Base-by-base conservation (phyloP, 768 basidiomycete genomes). In the Boletus rex-veris region DNA sequence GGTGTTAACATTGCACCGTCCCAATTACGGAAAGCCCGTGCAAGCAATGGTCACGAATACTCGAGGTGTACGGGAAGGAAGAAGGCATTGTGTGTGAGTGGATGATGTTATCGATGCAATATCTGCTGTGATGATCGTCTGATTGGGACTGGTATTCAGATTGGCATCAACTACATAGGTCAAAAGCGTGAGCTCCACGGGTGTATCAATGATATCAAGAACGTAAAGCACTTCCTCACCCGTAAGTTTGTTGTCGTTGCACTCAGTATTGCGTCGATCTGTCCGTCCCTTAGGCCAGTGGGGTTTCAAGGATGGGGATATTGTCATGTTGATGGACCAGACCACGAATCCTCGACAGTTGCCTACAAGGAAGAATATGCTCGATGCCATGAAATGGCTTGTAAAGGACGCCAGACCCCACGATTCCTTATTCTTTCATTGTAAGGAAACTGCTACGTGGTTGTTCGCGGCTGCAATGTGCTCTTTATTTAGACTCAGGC, bases 381-480 rank as follows among this genome's bases (percentile, higher is more conserved):
- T 82, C n/a, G 71, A 74, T 3, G 83, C 79, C 3, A 82, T 82
- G 79, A 70, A 72, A 42, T 85, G 84, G 84, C 80, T 93, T 37
- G 86, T 92, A 6, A 71, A 75, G 14, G 82, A 78, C 51, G 92
- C 91, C 2, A 74, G 72, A 39, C 75, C 80, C 2, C 80, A 90
- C 51, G 89, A 91, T 67, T 84, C 88, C 3, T 71, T 91, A 3
- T 90, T 90, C 66, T 84, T 91, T 61, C 90, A 91, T 58, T 91
- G 84, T 72, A 52, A 52, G 71, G 41, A 33, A 41, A 7, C 26
- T 7, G 0, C 2, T 19, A 36, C 12, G 14, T 39, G 10, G 28
- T 30, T 18, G 24, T 33, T 38, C 7, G 18, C 30, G 14, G 7
- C 1, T 33, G 7, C 3, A 50, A 24, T 18, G 33, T 40, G 7